Base-by-base conservation (phyloP, 192 early-diverging fungal species). In the Podila verticillata region DNA sequence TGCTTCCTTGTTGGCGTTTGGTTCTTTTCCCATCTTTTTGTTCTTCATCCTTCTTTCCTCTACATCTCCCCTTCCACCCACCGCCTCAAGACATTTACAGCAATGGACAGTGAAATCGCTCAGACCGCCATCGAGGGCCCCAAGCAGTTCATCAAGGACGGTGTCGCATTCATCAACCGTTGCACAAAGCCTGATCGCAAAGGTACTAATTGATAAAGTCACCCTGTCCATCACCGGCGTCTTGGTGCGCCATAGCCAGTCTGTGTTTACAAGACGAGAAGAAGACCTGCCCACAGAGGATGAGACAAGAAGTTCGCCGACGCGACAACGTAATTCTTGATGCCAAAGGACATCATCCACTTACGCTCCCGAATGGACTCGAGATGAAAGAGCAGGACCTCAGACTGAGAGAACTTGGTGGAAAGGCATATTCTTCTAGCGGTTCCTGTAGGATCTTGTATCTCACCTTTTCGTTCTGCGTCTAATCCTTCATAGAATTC, bases 101-200 rank as follows among this genome's bases (percentile, higher is more conserved):
- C 89, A 71, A 86, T 78, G 70, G 68, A 91, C 80, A 86, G 82
- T 48, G 92, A 93, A 61, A 65, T 75, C 48, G 70, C 75, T 26
- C 74, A 91, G 70, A 68, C 88, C 58, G 74, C 97, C 48, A 74
- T 94, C 58, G 98, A 98, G 29, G 93, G 90, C 54, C 96, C 96
- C 66, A 92, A 92, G 86, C 92, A 95, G 80, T 97, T 98, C 82
- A 75, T 90, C 44, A 97, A 98, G 88, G 97, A 99, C 69, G 93
- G 95, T 56, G 72, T 94, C 57, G 92, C 93, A 83, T 92, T 99
- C 72, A 83, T 99, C 80, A 94, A 95, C 88, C 91, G 96, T 20
- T 99, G 98, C 87, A 96, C 95, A 70, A 99, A 99, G 90, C 98
- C 98, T 66, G 96, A 95, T 91, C 87, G 89, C 81, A 91, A 87